These are phyloP conservation scores for Chrysoporthe cubensis DNA, from an alignment of 2,329 filamentous ascomycete genomes.

Conservation along the genomic window DNA sequence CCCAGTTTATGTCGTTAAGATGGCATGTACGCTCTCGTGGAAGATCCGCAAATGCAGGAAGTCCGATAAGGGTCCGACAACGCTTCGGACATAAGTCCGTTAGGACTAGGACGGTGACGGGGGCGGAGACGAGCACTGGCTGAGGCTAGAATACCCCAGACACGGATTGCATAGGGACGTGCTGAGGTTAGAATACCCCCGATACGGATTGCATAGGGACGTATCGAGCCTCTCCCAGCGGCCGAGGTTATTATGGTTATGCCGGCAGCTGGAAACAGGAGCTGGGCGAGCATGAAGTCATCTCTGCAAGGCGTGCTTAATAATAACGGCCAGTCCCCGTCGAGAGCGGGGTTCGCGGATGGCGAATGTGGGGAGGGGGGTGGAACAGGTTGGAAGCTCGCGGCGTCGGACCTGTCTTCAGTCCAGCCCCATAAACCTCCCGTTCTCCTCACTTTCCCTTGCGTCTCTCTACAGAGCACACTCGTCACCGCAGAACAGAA, in stretches of 20 bases:
- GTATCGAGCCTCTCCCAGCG: background rate
- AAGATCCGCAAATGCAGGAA: too few species aligned
- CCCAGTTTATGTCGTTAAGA: too few species aligned
- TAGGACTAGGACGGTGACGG: background rate
- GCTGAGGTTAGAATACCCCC: background rate
- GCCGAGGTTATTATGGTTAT: background rate
- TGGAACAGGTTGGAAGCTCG: constrained; percentile 5
- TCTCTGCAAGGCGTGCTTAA: background rate
- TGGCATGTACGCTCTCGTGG: too few species aligned
- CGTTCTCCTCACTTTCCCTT: constrained; percentile 8
- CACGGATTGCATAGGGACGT: background rate
- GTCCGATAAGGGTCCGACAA: too few species aligned
- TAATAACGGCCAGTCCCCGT: background rate
- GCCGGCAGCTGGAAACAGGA: too few species aligned
- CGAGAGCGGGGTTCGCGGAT: constrained; percentile 1
- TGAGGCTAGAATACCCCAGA: background rate
- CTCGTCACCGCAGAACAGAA: background rate
- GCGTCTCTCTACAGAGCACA: background rate
- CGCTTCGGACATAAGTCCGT: too few species aligned
- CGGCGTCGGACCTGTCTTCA: background rate
- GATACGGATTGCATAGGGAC: background rate
- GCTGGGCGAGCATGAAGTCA: constrained; percentile 1
- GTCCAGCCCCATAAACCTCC: constrained; percentile 1
- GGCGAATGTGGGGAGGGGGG: constrained; percentile 5
- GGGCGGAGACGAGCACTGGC: background rate